Conservation (phyloP, 2,329 filamentous ascomycete genomes). For the Alternaria postmessia region DNA sequence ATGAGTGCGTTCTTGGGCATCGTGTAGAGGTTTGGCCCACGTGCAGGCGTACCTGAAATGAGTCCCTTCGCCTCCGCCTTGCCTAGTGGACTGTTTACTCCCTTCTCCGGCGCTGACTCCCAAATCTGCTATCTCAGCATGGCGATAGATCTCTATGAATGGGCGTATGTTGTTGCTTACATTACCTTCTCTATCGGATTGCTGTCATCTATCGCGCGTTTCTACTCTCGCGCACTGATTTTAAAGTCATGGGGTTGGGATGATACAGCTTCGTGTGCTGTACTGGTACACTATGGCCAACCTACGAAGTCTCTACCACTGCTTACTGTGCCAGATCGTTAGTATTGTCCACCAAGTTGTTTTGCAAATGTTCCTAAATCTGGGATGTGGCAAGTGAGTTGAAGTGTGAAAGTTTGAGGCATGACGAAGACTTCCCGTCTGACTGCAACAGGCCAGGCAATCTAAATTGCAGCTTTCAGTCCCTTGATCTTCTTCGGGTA, state of each 20-base stretch:
- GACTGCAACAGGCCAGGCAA: neutral
- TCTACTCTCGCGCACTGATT: constrained; percentile 9
- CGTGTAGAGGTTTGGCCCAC: no score
- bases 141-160: neutral
- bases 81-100: neutral
- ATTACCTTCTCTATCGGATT: neutral
- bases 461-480: neutral
- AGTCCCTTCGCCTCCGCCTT: neutral
- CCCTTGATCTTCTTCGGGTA: neutral
- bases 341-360: neutral
- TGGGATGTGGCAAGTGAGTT: neutral
- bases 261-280: neutral
- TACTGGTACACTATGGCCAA: neutral
- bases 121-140: neutral
- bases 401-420: neutral
- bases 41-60: neutral
- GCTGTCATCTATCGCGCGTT: constrained; percentile 3
- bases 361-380: neutral
- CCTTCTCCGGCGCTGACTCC: neutral
- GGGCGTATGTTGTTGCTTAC: neutral
- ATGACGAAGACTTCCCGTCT: neutral
- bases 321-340: neutral
- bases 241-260: constrained; percentile 12
- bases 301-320: neutral
- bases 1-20: neutral